Evolutionary conservation across 1,284 basidiomycete species (phyloP), one percentile per base, ranked within the genome.

Genomic region (Microbotryum intermedium): DNA sequence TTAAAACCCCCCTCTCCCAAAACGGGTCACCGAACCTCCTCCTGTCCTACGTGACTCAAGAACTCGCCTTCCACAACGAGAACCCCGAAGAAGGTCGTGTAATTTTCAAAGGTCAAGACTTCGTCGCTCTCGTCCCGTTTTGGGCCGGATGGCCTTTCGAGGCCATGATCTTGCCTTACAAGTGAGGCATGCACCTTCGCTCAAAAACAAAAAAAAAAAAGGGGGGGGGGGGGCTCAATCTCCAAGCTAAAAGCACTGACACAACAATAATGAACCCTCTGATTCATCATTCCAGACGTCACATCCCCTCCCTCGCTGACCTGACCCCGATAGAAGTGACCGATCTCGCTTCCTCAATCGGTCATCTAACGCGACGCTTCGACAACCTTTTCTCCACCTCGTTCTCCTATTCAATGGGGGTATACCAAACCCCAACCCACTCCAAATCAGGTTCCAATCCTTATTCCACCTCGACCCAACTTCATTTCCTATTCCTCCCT

Each of bases 71-170:
- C 46, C 49, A 62, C 39, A 58, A 21, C 81, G 44, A 51, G n/a
- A 34, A 46, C 9, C 20, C 30, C 2, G 18, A 43, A 1, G 58
- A 60, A 21, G 57, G 63, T 10, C 56, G 92, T 2, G 77, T 93
- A 26, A 85, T 95, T 2, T 75, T 84, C 39, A 62, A 64, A 73
- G 88, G 90, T 69, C 80, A 85, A 5, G 80, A 90, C 70, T 97
- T 91, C 82, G 79, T 90, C 6, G 90, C 86, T 0, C 72, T 97
- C 6, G 90, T 97, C 0, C 93, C 93, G 1, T 97, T 88, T 84
- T 97, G 93, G 93, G 93, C 92, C 2, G 82, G 84, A 30, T 97
- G 93, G 93, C 93, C 93, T 0, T 97, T 87, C 72, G 93, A 97
- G 74, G 79, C 88, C 18, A 77, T 97, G 62, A 75, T 93, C 50